Base-by-base conservation (phyloP, 1,284 basidiomycete species). In the Apiotrichum porosum region DNA sequence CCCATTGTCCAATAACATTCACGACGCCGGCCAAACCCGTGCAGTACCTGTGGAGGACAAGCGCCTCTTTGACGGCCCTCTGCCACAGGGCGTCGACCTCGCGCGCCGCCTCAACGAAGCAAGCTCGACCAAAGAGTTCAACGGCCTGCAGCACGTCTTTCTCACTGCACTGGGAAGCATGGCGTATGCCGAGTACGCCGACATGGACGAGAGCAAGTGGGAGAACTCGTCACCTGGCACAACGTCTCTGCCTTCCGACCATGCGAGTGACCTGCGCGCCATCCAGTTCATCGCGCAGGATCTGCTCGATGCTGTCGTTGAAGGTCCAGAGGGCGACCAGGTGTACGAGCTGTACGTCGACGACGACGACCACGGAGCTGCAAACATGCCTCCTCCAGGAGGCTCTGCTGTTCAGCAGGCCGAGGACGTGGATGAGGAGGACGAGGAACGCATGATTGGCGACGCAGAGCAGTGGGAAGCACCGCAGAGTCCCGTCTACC, bases 131-230 rank as follows among this genome's bases (percentile, higher is more conserved):
- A 63, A 61, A 28, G 67, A 69, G 37, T 86, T 84, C 67, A 82
- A 80, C 55, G 83, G 83, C 18, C 67, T 86, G n/a, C 77, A 77
- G n/a, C 83, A 90, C 60, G 77, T 83, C 58, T 88, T 88, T 61
- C 80, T 84, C 30, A 81, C 87, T 9, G 80, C 82, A 4, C 79
- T 92, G 44, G 85, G 88, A 23, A 76, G 83, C 47, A 75, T 91
- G 46, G 81, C 82, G 45, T 90, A 82, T 57, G 82, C 83, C 3
- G 81, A 82, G 77, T 12, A 6, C 6, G 65, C 85, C 24, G 73
- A 77, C 26, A 37, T 37, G 12, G 54, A 50, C 6, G 31, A 32
- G 6, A 36, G 19, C 34, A 36, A 36, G 37, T 15, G 22, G 21
- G 37, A 23, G 12, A 17, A 12, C 19, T 17, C 34, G 34, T n/a